Evolutionary conservation across 2,329 filamentous ascomycete genomes (phyloP).

Genomic region (Colletotrichum lupini): DNA sequence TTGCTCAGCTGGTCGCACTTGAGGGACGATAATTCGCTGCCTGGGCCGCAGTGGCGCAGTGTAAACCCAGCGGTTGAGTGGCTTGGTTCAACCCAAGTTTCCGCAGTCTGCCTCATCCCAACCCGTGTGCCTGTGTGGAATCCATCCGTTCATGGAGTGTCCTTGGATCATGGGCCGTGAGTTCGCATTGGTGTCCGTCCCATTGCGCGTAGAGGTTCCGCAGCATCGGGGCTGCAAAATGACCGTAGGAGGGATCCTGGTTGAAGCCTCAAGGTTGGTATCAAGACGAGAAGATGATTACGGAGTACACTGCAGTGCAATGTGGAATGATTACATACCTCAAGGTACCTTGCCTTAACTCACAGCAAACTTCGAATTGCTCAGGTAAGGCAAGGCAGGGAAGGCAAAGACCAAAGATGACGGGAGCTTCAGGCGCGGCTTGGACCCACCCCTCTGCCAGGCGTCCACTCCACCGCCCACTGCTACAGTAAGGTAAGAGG

Average conservation of each 20-base stretch:
- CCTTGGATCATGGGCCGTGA: not conserved
- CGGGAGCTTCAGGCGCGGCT: conserved; percentile 18
- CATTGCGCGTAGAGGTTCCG: not conserved
- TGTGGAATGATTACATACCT: not conserved
- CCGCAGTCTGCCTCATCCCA: conserved; percentile 19
- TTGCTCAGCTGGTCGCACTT: conserved; percentile 28
- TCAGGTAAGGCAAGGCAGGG: not conserved
- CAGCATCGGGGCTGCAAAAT: not conserved
- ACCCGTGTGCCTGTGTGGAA: not conserved
- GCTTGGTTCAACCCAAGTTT: conserved; percentile 33
- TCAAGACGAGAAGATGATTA: too few relatives aligned
- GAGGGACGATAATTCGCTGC: conserved; percentile 27
- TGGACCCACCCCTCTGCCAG: conserved; percentile 22
- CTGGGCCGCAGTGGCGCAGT: conserved; percentile 31
- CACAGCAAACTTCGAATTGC: too few relatives aligned
- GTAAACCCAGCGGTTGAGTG: conserved; percentile 26
- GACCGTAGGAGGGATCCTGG: not conserved
- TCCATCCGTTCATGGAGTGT: not conserved
- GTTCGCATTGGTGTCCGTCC: conserved; percentile 2
- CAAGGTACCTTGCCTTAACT: not conserved
- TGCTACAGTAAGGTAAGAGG: conserved; percentile 12
- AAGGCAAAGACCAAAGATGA: not conserved
- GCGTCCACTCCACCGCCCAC: conserved; percentile 24
- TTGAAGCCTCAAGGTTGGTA: not conserved
- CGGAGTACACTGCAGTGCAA: too few relatives aligned